A percentile compares a stretch with the other conserved stretches of the same genome.
Evolutionary conservation across 345 rosid species (phyloP).

Genomic region (Populus alba): DNA sequence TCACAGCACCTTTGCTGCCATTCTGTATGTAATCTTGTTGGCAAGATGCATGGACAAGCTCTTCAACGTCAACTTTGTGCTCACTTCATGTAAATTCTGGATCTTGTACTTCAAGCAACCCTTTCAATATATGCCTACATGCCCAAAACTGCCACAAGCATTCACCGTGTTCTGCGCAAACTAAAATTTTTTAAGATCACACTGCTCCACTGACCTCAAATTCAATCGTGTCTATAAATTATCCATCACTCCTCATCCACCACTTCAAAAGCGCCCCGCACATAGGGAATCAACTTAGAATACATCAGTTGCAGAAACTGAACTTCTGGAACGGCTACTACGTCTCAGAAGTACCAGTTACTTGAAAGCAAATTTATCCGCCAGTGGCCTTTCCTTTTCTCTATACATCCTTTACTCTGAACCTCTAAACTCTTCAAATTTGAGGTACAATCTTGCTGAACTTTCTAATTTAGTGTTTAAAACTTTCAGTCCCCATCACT

Average conservation of each 20-base stretch:
- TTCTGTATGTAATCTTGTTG: not conserved
- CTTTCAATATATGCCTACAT: not conserved
- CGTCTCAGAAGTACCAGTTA: not conserved
- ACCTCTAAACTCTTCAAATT: not conserved
- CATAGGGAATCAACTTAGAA: not conserved
- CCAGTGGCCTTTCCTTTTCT: not conserved
- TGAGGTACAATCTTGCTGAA: not conserved
- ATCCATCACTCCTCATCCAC: not conserved
- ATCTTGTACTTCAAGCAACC: not conserved
- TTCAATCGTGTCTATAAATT: not conserved
- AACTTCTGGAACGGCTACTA: not conserved
- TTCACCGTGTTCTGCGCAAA: not conserved
- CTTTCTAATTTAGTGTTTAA: not conserved
- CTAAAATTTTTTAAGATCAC: not conserved
- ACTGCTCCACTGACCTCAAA: not conserved
- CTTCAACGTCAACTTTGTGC: not conserved
- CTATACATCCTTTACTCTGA: not conserved
- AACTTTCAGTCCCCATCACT: not conserved
- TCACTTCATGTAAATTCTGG: not conserved
- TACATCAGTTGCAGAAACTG: not conserved
- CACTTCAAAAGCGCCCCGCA: not conserved
- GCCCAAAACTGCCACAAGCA: not conserved
- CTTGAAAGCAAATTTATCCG: not conserved
- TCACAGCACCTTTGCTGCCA: not conserved
- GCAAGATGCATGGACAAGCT: not conserved